Percentiles rank a stretch among this genome's conserved stretches.
These are phyloP conservation scores for Arachis monticola DNA, from an alignment of 331 rosid species.

Conservation along the genomic window DNA sequence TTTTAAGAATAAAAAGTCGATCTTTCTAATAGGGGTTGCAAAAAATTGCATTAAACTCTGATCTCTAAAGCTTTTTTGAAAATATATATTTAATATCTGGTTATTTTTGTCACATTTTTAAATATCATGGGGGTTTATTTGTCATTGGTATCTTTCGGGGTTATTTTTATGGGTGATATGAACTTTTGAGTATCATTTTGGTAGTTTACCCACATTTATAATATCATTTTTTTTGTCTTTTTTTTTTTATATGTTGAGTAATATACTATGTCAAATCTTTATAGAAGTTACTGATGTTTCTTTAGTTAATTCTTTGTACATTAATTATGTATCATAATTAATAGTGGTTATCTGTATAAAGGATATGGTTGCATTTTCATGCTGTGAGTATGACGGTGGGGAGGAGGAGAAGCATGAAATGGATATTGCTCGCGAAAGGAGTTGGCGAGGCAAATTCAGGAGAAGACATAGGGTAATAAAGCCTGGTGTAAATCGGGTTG, in stretches of 20 bases:
- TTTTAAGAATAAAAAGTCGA: too few species aligned
- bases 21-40: too few species aligned
- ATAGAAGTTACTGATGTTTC: not conserved
- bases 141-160: too few species aligned
- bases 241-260: conserved; percentile 2
- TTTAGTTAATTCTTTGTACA: conserved; percentile 9
- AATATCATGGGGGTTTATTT: too few species aligned
- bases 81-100: too few species aligned
- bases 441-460: conserved; percentile 99
- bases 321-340: conserved; percentile 31
- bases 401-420: conserved; percentile 92
- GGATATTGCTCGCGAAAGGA: conserved; percentile 96
- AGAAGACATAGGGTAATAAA: conserved; percentile 82
- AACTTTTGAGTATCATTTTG: too few species aligned
- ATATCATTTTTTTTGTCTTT: not conserved
- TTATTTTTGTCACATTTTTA: too few species aligned
- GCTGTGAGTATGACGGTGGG: conserved; percentile 96
- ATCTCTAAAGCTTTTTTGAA: too few species aligned
- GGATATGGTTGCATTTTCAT: conserved; percentile 99
- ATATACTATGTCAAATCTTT: conserved; percentile 26
- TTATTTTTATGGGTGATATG: too few species aligned
- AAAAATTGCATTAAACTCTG: too few species aligned
- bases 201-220: not conserved
- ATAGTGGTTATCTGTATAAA: conserved; percentile 39
- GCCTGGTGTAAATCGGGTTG: conserved; percentile 92